phyloP scores from a whole-genome alignment of 2,329 filamentous ascomycete species.

The Diaporthe sp. region DNA sequence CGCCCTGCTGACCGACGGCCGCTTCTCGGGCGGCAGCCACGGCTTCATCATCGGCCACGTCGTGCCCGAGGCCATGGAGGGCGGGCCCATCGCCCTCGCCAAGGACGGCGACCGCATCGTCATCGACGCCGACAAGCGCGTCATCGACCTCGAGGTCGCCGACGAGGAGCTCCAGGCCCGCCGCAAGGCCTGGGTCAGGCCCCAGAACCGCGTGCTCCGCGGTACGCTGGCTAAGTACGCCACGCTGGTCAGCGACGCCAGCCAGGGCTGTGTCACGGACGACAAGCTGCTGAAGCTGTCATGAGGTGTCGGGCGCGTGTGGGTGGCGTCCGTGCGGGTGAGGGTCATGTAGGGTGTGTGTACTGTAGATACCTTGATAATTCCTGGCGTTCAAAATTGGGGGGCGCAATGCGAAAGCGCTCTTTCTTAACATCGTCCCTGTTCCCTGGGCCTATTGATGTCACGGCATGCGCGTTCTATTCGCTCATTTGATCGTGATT shows the following conservation, averaged over 20 bases:
- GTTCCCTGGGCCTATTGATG: no score
- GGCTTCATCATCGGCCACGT: conserved; percentile 92
- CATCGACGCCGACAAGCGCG: conserved; percentile 84
- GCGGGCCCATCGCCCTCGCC: conserved; percentile 88
- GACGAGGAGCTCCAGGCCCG: conserved; percentile 74
- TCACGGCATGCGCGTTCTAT: neutral
- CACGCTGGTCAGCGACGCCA: conserved; percentile 69
- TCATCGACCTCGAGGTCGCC: conserved; percentile 76
- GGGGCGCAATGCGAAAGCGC: conserved; percentile 36
- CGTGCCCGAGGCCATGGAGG: conserved; percentile 88
- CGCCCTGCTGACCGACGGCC: conserved; percentile 80
- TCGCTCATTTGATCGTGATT: neutral
- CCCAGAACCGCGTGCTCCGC: conserved; percentile 69
- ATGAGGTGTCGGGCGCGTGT: neutral
- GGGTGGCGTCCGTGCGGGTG: neutral
- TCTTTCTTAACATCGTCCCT: conserved; percentile 4
- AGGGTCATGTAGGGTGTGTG: neutral
- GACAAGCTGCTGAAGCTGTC: conserved; percentile 47
- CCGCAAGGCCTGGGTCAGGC: conserved; percentile 73
- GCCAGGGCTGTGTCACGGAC: conserved; percentile 72
- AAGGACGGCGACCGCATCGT: conserved; percentile 83
- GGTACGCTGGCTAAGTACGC: conserved; percentile 82
- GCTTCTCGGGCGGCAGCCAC: conserved; percentile 86
- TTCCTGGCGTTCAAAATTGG: conserved; percentile 36
- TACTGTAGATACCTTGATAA: conserved; percentile 40